These are phyloP conservation scores for Casuarina glauca DNA, from an alignment of 306 rosid genomes.

Conservation along the genomic window DNA sequence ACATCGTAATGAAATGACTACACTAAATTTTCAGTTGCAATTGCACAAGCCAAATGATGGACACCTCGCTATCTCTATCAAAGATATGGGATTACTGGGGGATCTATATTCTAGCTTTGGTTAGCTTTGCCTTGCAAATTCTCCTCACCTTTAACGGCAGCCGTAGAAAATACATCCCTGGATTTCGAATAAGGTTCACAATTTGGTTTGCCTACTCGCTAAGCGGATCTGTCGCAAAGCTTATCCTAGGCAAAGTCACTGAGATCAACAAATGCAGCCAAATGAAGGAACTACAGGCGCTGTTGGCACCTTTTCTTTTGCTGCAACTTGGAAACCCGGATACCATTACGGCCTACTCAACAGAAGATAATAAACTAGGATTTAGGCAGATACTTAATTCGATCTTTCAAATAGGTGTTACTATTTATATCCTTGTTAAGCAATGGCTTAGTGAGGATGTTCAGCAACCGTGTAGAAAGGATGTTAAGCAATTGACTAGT, in stretches of 20 bases:
- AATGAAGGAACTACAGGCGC: conserved; percentile 42
- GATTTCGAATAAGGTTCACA: conserved; percentile 42
- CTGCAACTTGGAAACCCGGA: conserved; percentile 70
- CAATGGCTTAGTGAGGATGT: conserved; percentile 28
- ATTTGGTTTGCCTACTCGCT: conserved; percentile 62
- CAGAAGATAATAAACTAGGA: conserved; percentile 60
- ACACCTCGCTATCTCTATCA: too few relatives aligned
- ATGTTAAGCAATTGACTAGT: conserved; percentile 26
- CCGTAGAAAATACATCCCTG: conserved; percentile 56
- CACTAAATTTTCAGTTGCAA: too few relatives aligned
- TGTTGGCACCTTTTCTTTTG: conserved; percentile 60
- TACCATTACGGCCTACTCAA: conserved; percentile 64
- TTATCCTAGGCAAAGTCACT: conserved; percentile 64
- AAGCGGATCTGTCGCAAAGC: conserved; percentile 45
- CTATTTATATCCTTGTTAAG: conserved; percentile 48
- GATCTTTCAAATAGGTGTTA: conserved; percentile 52
- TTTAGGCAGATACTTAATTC: conserved; percentile 49
- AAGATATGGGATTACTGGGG: conserved; percentile 55
- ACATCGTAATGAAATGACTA: too few relatives aligned
- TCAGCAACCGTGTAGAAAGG: too few relatives aligned
- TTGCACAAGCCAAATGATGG: too few relatives aligned
- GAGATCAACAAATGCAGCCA: conserved; percentile 26
- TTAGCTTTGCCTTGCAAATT: conserved; percentile 50
- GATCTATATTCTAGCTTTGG: conserved; percentile 42
- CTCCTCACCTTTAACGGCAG: conserved; percentile 54